Base-by-base conservation (phyloP, 2,329 filamentous ascomycete species). In the Chrysoporthe cubensis region DNA sequence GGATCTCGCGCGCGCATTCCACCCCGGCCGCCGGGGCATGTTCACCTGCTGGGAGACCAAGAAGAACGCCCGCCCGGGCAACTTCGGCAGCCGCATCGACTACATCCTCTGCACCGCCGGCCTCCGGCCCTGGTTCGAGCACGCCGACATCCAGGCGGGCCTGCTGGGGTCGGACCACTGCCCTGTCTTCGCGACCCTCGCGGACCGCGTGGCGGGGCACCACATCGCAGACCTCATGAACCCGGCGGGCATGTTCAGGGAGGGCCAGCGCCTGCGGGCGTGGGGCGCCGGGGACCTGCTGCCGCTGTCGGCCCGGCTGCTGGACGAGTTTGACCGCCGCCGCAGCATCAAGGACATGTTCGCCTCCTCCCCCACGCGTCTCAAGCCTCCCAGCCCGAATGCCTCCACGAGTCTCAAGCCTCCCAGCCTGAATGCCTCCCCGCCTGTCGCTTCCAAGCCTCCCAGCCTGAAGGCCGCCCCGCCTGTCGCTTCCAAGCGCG, bases 1-100 rank as follows among this genome's bases (percentile, higher is more conserved):
- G 86, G 96, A 99, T 79, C 83, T 96, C 21, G 94, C 92, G 73
- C 87, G 96, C 61, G 87, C 86, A 37, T 96, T 94, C 75, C 91
- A 97, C 75, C 91, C 92, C 0, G 80, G 82, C n/a, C 86, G 96
- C 50, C 83, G 84, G 70, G 93, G 93, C 69, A 98, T 99, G 96
- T 98, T 93, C 77, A 98, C 96, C 0, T 97, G 95, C 77, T 98
- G 95, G 95, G 94, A 98, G 71, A 94, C 93, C 62, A 94, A 92
- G 77, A 91, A 94, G 75, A 98, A 98, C 78, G 92, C 93, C n/a
- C 86, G 96, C n/a, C 95, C 95, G 3, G 94, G 92, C 2, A 98
- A 98, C 76, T 96, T 91, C 78, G 96, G 96, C 6, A 91, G 92
- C 65, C 88, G 96, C 46, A 98, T 98, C 73, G 96, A 99, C 78